Conservation (phyloP, 2,329 filamentous ascomycete species). For the Fusarium agapanthi region DNA sequence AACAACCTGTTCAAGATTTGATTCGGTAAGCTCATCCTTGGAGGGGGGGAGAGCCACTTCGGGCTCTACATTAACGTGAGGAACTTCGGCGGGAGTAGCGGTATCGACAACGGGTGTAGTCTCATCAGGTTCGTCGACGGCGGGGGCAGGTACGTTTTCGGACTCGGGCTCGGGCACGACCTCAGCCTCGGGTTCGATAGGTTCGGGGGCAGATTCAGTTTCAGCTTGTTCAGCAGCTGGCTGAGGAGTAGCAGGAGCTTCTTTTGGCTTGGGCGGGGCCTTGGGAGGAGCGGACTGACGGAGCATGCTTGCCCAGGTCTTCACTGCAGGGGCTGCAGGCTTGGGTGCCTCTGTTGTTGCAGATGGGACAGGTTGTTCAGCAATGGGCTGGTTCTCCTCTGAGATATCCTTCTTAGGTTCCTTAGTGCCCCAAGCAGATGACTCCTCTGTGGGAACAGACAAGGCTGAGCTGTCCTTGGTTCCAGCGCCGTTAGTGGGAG, state of each 20-base stretch:
- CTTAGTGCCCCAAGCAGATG: slow-evolving; percentile 59
- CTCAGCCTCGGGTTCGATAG: slow-evolving; percentile 47
- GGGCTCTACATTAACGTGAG: slow-evolving; percentile 43
- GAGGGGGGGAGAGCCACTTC: slow-evolving; percentile 68
- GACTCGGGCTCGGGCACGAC: slow-evolving; percentile 41
- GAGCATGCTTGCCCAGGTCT: slow-evolving; percentile 82
- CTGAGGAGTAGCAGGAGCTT: slow-evolving; percentile 57
- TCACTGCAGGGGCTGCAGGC: slow-evolving; percentile 54
- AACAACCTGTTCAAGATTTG: slow-evolving; percentile 89
- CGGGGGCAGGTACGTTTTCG: slow-evolving; percentile 47
- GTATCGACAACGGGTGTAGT: slow-evolving; percentile 47
- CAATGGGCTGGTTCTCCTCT: slow-evolving; percentile 47
- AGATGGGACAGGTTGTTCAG: slow-evolving; percentile 45
- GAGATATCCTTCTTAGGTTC: slow-evolving; percentile 47
- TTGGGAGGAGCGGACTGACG: slow-evolving; percentile 67
- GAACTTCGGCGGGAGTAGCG: slow-evolving; percentile 37
- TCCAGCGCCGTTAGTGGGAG: slow-evolving; percentile 69
- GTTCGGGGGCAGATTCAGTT: slow-evolving; percentile 51
- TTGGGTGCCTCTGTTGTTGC: slow-evolving; percentile 50
- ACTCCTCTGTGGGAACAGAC: slow-evolving; percentile 76
- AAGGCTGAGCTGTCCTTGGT: slow-evolving; percentile 63
- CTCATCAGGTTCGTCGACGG: slow-evolving; percentile 38
- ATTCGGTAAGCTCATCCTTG: slow-evolving; percentile 86
- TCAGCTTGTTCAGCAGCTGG: slow-evolving; percentile 46
- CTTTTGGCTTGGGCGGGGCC: slow-evolving; percentile 64